Evolutionary conservation across 1,284 basidiomycete genomes (phyloP).

Genomic region (Irpex sp.): DNA sequence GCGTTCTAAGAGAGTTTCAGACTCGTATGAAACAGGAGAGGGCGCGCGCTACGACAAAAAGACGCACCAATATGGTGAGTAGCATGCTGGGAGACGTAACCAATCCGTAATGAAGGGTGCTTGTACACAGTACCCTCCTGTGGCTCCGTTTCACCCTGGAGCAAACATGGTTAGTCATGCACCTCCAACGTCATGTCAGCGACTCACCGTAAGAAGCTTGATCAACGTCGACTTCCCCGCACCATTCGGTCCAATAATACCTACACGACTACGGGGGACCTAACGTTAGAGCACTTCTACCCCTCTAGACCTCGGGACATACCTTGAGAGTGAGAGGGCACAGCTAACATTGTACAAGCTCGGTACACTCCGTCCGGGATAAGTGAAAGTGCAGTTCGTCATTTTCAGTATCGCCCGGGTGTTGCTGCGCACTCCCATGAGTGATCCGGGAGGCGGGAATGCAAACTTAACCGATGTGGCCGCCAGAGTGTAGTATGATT

Average conservation of each 20-base stretch:
- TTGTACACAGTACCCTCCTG: slow-evolving; percentile 95
- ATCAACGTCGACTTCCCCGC: slow-evolving; percentile 97
- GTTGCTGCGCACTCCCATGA: slow-evolving; percentile 97
- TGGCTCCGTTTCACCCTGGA: slow-evolving; percentile 87
- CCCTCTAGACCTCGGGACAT: slow-evolving; percentile 22
- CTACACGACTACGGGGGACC: slow-evolving; percentile 63
- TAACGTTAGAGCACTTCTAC: slow-evolving; percentile 8
- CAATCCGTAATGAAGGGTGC: slow-evolving; percentile 93
- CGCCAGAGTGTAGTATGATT: slow-evolving; percentile 96
- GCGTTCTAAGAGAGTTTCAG: slow-evolving; percentile 52
- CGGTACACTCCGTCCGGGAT: slow-evolving; percentile 83
- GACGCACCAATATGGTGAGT: slow-evolving; percentile 85
- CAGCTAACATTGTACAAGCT: slow-evolving; percentile 90
- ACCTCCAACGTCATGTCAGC: not conserved
- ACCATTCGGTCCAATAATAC: slow-evolving; percentile 89
- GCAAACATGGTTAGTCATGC: not conserved
- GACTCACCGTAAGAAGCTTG: slow-evolving; percentile 84
- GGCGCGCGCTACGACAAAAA: not conserved
- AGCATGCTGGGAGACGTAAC: slow-evolving; percentile 97
- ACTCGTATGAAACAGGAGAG: slow-evolving; percentile 4
- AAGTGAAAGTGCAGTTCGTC: slow-evolving; percentile 90
- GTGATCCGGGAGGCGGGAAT: slow-evolving; percentile 93
- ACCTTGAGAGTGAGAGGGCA: slow-evolving; percentile 89
- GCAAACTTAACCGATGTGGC: slow-evolving; percentile 95
- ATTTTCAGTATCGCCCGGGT: slow-evolving; percentile 97